Base-by-base conservation (phyloP, 345 rosid species). In the Camelina sativa region DNA sequence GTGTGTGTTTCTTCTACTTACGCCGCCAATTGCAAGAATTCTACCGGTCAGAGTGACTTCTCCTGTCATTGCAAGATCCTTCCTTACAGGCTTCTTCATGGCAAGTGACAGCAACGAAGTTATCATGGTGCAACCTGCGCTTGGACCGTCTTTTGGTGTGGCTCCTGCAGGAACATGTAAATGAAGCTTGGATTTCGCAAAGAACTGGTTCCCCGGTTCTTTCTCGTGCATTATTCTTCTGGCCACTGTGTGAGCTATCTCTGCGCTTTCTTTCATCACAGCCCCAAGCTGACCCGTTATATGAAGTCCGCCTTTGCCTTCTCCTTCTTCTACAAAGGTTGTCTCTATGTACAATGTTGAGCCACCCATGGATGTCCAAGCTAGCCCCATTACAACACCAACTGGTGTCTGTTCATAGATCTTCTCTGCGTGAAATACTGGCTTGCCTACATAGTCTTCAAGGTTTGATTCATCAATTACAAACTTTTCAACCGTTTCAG, bases 281-380 rank as follows among this genome's bases (percentile, higher is more conserved):
- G 87, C 89, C 32, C 98, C 98, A 0, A 94, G 92, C 72, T 87
- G 96, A 46, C 97, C 98, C 0, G 96, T 94, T 35, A 86, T 61
- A 38, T 81, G 74, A 40, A 94, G 91, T 32, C 85, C 82, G 5
- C 96, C 97, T 82, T 85, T 89, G 47, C 87, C 90, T 46, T 91
- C 91, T 38, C 78, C 87, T 84, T 89, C 89, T 72, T 94, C 95
- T 13, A 94, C 76, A 66, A 70, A 79, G 16, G 85, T 81, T 71
- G 96, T 89, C 83, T 94, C 97, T 66, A 94, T 84, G 79, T 94
- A 94, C 79, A 91, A 71, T 12, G 96, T 91, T 62, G 96, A 89
- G 19, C 98, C 98, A 52, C 97, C 98, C 98, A 93, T 89, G 25
- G 97, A 85, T 47, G 98, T 93, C 93, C 98, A 93, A 58, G 96